These are phyloP conservation scores for Petasospora rhodanensis DNA, from an alignment of 1,139 yeast species.

Conservation along the genomic window DNA sequence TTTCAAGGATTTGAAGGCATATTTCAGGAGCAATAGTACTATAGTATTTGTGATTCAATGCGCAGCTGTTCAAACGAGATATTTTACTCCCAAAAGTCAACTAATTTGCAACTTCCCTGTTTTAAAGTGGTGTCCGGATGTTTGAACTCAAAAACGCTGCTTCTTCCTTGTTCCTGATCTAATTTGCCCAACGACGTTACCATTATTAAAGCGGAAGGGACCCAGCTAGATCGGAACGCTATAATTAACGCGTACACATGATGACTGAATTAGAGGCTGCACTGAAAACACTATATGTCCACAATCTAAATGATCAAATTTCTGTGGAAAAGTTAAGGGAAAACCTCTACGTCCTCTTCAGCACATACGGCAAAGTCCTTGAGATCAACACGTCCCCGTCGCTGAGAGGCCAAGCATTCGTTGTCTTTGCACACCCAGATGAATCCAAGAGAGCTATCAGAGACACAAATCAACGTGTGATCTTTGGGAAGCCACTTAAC, in stretches of 20 bases:
- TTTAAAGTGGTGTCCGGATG: too few relatives aligned
- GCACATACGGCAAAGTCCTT: slow-evolving; percentile 65
- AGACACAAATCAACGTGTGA: slow-evolving; percentile 40
- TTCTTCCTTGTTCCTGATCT: too few relatives aligned
- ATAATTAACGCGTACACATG: not conserved
- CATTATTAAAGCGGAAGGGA: too few relatives aligned
- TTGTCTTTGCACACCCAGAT: slow-evolving; percentile 46
- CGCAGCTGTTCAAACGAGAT: too few relatives aligned
- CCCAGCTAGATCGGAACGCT: too few relatives aligned
- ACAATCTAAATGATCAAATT: slow-evolving; percentile 63
- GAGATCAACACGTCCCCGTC: slow-evolving; percentile 46
- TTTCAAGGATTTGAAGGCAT: too few relatives aligned
- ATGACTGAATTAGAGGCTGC: slow-evolving; percentile 6
- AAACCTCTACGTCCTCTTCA: slow-evolving; percentile 56
- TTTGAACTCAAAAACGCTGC: too few relatives aligned
- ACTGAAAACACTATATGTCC: slow-evolving; percentile 50
- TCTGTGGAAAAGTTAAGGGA: slow-evolving; percentile 43
- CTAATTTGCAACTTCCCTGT: too few relatives aligned
- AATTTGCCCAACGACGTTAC: too few relatives aligned
- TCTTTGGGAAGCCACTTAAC: slow-evolving; percentile 55
- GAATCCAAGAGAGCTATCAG: slow-evolving; percentile 53
- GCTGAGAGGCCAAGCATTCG: slow-evolving; percentile 77
- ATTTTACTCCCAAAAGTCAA: too few relatives aligned
- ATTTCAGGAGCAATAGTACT: too few relatives aligned
- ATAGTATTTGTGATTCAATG: too few relatives aligned